Conservation (phyloP, 2,329 filamentous ascomycete genomes). For the Fusarium longipes region DNA sequence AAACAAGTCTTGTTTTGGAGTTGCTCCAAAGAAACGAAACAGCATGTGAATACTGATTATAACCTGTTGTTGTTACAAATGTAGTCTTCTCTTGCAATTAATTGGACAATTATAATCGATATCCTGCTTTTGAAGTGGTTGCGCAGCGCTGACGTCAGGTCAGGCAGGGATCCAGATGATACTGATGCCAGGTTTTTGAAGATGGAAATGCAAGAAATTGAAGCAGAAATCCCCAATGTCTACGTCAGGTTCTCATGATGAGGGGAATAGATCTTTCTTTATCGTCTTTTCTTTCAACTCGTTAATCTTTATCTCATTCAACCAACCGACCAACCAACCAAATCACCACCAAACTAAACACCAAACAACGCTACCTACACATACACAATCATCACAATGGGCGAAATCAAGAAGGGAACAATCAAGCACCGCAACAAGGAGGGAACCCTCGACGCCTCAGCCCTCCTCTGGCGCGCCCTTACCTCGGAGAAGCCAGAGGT, state of each 20-base stretch:
- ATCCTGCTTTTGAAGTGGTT: slow-evolving; percentile 25
- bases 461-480: slow-evolving; percentile 52
- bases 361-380: background rate
- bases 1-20: background rate
- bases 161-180: slow-evolving; percentile 34
- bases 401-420: slow-evolving; percentile 42
- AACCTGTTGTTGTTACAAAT: slow-evolving; percentile 1
- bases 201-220: slow-evolving; percentile 16
- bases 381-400: slow-evolving; percentile 16
- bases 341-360: background rate
- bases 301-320: background rate
- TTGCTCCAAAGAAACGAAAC: background rate
- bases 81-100: slow-evolving; percentile 11
- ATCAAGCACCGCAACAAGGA: slow-evolving; percentile 52
- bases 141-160: slow-evolving; percentile 45
- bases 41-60: background rate
- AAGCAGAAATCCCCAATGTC: slow-evolving; percentile 14
- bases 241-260: slow-evolving; percentile 31
- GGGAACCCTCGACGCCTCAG: slow-evolving; percentile 51
- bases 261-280: background rate
- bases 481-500: slow-evolving; percentile 50
- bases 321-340: background rate
- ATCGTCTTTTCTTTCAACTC: background rate
- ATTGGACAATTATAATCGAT: slow-evolving; percentile 7
- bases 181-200: slow-evolving; percentile 42